Percentiles rank a stretch among this genome's conserved stretches.
Conservation (phyloP, 164 flowering plant genomes). For the Magnolia officinalis region DNA sequence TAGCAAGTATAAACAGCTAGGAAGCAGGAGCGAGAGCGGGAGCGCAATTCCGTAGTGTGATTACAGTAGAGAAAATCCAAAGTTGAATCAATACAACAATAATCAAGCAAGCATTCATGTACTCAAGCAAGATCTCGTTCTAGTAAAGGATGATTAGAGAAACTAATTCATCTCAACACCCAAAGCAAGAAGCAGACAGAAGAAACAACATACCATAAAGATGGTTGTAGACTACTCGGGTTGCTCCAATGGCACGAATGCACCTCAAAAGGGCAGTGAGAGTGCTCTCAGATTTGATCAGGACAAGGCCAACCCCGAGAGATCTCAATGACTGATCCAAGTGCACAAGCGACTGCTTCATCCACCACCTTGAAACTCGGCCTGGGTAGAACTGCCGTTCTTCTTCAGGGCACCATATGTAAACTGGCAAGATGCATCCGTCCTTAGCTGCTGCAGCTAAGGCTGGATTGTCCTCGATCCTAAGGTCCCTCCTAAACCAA, state of each 20-base stretch:
- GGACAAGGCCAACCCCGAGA: conserved; percentile 63
- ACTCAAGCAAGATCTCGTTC: not conserved
- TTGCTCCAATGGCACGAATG: conserved; percentile 59
- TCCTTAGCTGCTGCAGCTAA: conserved; percentile 78
- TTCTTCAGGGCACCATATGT: conserved; percentile 90
- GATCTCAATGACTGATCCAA: conserved; percentile 68
- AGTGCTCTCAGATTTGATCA: conserved; percentile 64
- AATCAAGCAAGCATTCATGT: not conserved
- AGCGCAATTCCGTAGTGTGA: too few species aligned
- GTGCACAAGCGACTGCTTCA: conserved; percentile 76
- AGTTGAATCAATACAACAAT: not conserved
- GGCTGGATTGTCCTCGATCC: conserved; percentile 94
- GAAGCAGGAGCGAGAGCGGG: too few species aligned
- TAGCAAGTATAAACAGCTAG: too few species aligned
- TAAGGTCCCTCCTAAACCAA: conserved; percentile 96
- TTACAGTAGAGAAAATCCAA: not conserved
- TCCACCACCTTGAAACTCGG: conserved; percentile 96
- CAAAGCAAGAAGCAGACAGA: too few species aligned
- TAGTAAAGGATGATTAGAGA: too few species aligned
- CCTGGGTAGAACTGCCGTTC: conserved; percentile 88
- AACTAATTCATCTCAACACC: too few species aligned
- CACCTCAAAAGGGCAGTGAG: conserved; percentile 62
- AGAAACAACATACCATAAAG: conserved; percentile 62
- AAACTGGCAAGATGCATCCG: conserved; percentile 71
- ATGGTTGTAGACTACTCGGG: conserved; percentile 76